These are phyloP conservation scores for Rauvolfia tetraphylla DNA, from an alignment of 257 asterid genomes.

Conservation along the genomic window DNA sequence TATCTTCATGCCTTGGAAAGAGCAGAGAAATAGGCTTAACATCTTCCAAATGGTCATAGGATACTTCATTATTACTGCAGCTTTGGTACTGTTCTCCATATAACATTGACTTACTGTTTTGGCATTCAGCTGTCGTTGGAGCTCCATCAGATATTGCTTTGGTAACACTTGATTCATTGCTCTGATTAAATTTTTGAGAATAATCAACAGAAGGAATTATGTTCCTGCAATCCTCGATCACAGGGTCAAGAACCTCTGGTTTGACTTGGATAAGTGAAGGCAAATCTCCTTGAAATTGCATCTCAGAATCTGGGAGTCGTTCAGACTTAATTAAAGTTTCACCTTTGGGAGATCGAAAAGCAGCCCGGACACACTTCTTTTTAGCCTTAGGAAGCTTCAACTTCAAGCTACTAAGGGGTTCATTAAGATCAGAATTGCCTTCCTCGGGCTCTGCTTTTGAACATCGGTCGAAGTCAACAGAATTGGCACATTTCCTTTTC, in stretches of 20 bases:
- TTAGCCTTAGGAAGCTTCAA: slow-evolving; percentile 38
- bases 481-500: slow-evolving; percentile 48
- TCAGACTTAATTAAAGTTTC: slow-evolving; percentile 28
- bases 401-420: slow-evolving; percentile 50
- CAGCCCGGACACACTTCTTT: slow-evolving; percentile 27
- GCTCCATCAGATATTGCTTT: slow-evolving; percentile 11
- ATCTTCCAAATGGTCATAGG: slow-evolving; percentile 40
- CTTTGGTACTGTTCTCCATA: slow-evolving; percentile 24
- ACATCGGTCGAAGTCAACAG: slow-evolving; percentile 14
- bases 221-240: slow-evolving; percentile 24
- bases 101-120: slow-evolving; percentile 14
- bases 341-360: slow-evolving; percentile 23
- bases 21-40: slow-evolving; percentile 26
- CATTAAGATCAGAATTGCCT: slow-evolving; percentile 57
- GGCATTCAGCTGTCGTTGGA: slow-evolving; percentile 8
- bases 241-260: slow-evolving; percentile 44
- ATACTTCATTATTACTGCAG: slow-evolving; percentile 37
- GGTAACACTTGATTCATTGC: not conserved
- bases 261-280: slow-evolving; percentile 28
- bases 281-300: slow-evolving; percentile 21
- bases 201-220: slow-evolving; percentile 19
- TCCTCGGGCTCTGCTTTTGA: slow-evolving; percentile 28
- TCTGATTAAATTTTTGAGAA: slow-evolving; percentile 8
- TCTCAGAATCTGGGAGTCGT: slow-evolving; percentile 29
- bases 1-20: slow-evolving; percentile 23